Conservation (phyloP, 495 filamentous ascomycete genomes). For the Immersiella caudata region DNA sequence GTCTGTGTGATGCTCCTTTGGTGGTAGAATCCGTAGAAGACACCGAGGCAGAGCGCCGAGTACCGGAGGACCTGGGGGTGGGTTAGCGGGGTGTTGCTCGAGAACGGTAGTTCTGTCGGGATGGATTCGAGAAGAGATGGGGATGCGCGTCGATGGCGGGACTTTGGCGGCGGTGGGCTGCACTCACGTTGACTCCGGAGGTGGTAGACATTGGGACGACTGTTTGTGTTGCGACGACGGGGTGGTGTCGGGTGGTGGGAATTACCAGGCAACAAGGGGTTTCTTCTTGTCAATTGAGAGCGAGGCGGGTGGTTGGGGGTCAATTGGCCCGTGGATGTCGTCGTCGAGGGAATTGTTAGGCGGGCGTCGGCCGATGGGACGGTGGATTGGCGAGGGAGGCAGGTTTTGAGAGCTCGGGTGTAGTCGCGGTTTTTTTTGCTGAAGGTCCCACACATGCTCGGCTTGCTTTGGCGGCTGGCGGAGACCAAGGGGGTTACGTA, state of each 20-base stretch:
- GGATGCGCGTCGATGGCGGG: conserved; percentile 11
- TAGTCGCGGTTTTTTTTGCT: conserved; percentile 35
- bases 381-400: conserved; percentile 20
- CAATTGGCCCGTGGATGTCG: conserved; percentile 33
- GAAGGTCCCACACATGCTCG: conserved; percentile 12
- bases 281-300: conserved; percentile 27
- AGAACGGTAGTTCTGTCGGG: neutral
- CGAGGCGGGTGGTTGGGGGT: conserved; percentile 6
- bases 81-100: neutral
- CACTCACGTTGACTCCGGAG: conserved; percentile 65
- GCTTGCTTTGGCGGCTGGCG: conserved; percentile 5
- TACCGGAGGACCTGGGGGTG: conserved; percentile 84
- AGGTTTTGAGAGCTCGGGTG: conserved; percentile 40
- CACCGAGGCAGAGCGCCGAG: conserved; percentile 80
- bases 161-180: conserved; percentile 12
- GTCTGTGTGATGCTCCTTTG: conserved; percentile 72
- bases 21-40: conserved; percentile 92
- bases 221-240: conserved; percentile 15
- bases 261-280: neutral
- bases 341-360: conserved; percentile 30
- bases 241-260: conserved; percentile 11
- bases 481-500: conserved; percentile 2
- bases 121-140: neutral
- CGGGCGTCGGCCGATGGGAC: conserved; percentile 25
- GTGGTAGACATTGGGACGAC: conserved; percentile 54